Conservation (phyloP, 345 rosid genomes). For the Gossypium arboreum region DNA sequence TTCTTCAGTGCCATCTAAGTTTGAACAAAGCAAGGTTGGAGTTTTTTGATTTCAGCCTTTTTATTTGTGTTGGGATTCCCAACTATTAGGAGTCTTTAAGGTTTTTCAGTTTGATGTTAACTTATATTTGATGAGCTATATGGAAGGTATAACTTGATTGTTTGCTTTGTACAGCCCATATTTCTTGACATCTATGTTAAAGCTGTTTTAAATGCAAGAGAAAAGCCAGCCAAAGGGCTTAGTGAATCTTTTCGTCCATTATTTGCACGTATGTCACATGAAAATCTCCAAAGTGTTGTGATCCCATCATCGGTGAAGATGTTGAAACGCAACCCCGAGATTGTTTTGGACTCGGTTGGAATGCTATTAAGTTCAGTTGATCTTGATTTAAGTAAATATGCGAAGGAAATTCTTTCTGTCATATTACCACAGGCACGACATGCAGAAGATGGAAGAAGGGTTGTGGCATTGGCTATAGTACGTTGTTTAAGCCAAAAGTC, state of each 20-base stretch:
- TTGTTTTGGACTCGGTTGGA: conserved; percentile 77
- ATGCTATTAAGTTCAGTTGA: conserved; percentile 54
- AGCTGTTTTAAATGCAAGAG: conserved; percentile 76
- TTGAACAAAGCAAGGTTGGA: conserved; percentile 66
- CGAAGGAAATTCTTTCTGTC: conserved; percentile 68
- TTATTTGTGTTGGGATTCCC: neutral
- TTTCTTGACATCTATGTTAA: conserved; percentile 77
- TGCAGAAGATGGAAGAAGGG: conserved; percentile 80
- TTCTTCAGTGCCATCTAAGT: conserved; percentile 39
- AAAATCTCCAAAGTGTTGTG: conserved; percentile 71
- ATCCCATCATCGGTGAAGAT: conserved; percentile 84
- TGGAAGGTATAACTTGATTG: conserved; percentile 7
- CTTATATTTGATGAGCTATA: neutral
- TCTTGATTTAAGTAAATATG: conserved; percentile 90
- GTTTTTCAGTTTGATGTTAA: conserved; percentile 10
- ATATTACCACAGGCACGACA: conserved; percentile 78
- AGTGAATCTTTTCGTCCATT: conserved; percentile 66
- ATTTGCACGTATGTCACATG: conserved; percentile 55
- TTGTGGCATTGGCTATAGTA: conserved; percentile 60
- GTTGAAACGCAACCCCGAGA: conserved; percentile 98
- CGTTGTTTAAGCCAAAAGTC: conserved; percentile 70
- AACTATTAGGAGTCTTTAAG: neutral
- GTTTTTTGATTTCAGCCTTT: conserved; percentile 1
- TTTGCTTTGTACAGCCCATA: conserved; percentile 50
- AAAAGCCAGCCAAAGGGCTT: conserved; percentile 55